These are phyloP conservation scores for Tetracladium marchalianum DNA, from an alignment of 495 filamentous ascomycete species.

Conservation along the genomic window DNA sequence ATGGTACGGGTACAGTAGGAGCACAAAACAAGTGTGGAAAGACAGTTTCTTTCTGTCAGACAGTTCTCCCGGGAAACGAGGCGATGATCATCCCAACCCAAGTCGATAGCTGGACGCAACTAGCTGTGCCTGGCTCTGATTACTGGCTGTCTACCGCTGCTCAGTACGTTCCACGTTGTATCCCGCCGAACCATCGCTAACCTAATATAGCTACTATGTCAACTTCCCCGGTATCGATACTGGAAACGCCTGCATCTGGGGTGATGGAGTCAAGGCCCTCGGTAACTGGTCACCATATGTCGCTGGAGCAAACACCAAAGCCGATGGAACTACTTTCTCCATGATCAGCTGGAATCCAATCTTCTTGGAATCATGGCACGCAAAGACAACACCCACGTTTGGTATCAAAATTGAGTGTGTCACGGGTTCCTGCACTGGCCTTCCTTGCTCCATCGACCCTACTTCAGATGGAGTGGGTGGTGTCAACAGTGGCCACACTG, in stretches of 20 bases:
- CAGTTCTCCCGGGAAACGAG: slow-evolving; percentile 77
- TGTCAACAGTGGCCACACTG: slow-evolving; percentile 35
- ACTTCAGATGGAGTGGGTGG: slow-evolving; percentile 49
- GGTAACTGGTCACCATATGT: slow-evolving; percentile 81
- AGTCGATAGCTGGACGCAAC: slow-evolving; percentile 38
- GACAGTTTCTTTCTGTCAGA: slow-evolving; percentile 69
- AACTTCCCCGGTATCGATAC: slow-evolving; percentile 58
- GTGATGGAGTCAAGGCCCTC: slow-evolving; percentile 47
- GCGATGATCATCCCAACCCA: slow-evolving; percentile 77
- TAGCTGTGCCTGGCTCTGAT: slow-evolving; percentile 60
- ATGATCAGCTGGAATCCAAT: slow-evolving; percentile 80
- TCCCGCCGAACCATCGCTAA: slow-evolving; percentile 7
- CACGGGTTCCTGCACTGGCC: slow-evolving; percentile 57
- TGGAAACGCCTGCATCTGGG: slow-evolving; percentile 63
- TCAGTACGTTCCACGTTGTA: slow-evolving; percentile 39
- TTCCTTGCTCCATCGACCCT: slow-evolving; percentile 68
- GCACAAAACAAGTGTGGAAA: slow-evolving; percentile 53
- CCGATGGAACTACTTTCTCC: slow-evolving; percentile 54
- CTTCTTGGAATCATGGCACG: slow-evolving; percentile 50
- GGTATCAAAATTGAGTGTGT: slow-evolving; percentile 63
- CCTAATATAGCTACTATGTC: slow-evolving; percentile 54
- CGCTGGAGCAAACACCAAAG: slow-evolving; percentile 63
- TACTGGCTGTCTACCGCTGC: slow-evolving; percentile 70
- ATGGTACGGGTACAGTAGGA: slow-evolving; percentile 54
- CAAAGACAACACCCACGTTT: slow-evolving; percentile 48